phyloP scores from a whole-genome alignment of 1,139 yeast species.

The Pichia sp. region DNA sequence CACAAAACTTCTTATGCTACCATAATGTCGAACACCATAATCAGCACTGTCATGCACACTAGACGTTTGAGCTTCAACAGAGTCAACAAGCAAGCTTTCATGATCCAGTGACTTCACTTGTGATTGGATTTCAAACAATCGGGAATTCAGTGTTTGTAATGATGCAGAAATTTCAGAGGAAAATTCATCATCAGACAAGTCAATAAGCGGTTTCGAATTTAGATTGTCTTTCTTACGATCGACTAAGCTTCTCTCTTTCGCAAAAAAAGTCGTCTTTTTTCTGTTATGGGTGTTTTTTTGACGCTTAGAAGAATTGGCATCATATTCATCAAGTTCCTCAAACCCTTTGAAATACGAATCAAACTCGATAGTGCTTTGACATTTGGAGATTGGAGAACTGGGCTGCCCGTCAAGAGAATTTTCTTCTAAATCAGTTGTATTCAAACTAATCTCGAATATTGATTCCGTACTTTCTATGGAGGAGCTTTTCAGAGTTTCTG shows the following conservation, averaged over 20 bases:
- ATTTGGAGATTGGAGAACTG: neutral
- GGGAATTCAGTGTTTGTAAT: constrained; percentile 1
- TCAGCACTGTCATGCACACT: neutral
- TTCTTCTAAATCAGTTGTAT: neutral
- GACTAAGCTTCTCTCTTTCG: neutral
- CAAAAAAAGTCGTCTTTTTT: neutral
- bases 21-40: constrained; percentile 16
- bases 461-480: neutral
- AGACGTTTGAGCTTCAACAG: too few relatives aligned
- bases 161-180: constrained; percentile 4
- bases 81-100: neutral
- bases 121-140: constrained; percentile 8
- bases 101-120: neutral
- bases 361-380: neutral
- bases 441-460: neutral
- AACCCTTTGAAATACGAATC: constrained; percentile 1
- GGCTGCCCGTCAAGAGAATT: neutral
- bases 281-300: neutral
- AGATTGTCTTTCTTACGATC: too few relatives aligned
- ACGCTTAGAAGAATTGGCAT: neutral
- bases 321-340: constrained; percentile 10
- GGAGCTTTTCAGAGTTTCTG: neutral
- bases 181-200: constrained; percentile 5
- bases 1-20: constrained; percentile 21
- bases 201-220: neutral